Conservation (phyloP, 148 eudicot species). For the Cornus kousa region DNA sequence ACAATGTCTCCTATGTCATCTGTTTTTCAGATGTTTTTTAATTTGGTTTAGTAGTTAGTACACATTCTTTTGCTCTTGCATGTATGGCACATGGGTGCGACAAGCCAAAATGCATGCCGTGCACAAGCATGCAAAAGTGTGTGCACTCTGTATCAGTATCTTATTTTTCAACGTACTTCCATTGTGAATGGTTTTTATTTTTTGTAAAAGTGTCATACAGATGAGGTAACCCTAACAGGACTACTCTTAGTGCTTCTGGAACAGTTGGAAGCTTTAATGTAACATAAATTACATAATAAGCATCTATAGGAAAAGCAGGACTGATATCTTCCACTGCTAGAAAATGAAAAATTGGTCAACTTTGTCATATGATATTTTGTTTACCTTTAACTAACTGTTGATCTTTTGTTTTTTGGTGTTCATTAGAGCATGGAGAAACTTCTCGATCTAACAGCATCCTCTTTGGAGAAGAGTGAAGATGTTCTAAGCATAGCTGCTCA, state of each 20-base stretch:
- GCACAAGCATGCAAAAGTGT: background rate
- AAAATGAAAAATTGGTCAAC: background rate
- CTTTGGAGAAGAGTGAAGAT: conserved; percentile 49
- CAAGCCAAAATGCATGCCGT: too few species aligned
- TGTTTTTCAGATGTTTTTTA: too few species aligned
- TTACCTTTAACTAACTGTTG: background rate
- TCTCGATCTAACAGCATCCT: conserved; percentile 57
- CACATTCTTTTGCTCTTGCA: too few species aligned
- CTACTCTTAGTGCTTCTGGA: background rate
- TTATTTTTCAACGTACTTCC: background rate
- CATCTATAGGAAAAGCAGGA: background rate
- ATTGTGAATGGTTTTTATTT: background rate
- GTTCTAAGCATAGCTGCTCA: conserved; percentile 31
- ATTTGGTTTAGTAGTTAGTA: too few species aligned
- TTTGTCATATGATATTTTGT: background rate
- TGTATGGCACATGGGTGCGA: too few species aligned
- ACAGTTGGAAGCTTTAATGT: background rate
- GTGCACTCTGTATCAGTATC: background rate
- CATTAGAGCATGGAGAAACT: conserved; percentile 73
- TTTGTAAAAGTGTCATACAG: background rate
- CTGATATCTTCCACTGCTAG: background rate
- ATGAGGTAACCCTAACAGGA: background rate
- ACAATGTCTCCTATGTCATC: too few species aligned
- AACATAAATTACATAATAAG: background rate
- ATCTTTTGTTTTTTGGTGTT: conserved; percentile 7